These are phyloP conservation scores for Mycena sp. DNA, from an alignment of 1,284 basidiomycete species.

Conservation along the genomic window DNA sequence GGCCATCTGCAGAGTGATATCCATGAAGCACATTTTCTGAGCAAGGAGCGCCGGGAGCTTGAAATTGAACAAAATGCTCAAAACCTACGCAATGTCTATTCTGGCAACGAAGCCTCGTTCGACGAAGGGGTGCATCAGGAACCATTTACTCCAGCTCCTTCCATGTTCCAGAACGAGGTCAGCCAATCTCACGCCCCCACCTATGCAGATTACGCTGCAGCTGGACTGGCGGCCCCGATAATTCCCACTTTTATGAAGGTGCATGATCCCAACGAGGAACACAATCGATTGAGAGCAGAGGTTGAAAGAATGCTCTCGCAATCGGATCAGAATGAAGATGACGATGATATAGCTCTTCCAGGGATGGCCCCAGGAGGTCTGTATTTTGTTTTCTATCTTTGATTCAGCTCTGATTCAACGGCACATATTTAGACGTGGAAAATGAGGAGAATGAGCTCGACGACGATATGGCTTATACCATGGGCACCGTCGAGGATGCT, in stretches of 20 bases:
- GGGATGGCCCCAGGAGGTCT: too few relatives aligned
- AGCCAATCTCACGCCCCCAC: neutral
- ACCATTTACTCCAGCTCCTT: neutral
- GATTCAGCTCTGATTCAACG: too few relatives aligned
- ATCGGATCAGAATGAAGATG: neutral
- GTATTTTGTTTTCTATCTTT: too few relatives aligned
- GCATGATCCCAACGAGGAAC: neutral
- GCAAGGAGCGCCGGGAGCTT: neutral
- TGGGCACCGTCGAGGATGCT: neutral
- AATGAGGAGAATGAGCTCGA: neutral
- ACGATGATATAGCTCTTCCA: too few relatives aligned
- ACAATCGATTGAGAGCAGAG: neutral
- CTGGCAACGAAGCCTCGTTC: neutral
- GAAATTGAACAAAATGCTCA: neutral
- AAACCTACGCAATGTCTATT: neutral
- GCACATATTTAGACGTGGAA: neutral
- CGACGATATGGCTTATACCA: neutral
- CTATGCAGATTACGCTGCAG: neutral
- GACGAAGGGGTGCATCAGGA: neutral
- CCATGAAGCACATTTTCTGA: neutral
- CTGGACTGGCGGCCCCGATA: neutral
- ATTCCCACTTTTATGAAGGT: neutral
- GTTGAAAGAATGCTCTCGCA: neutral
- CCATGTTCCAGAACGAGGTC: neutral
- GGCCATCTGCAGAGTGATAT: neutral